These are phyloP conservation scores for Suillus plorans DNA, from an alignment of 768 basidiomycete species.

Conservation along the genomic window DNA sequence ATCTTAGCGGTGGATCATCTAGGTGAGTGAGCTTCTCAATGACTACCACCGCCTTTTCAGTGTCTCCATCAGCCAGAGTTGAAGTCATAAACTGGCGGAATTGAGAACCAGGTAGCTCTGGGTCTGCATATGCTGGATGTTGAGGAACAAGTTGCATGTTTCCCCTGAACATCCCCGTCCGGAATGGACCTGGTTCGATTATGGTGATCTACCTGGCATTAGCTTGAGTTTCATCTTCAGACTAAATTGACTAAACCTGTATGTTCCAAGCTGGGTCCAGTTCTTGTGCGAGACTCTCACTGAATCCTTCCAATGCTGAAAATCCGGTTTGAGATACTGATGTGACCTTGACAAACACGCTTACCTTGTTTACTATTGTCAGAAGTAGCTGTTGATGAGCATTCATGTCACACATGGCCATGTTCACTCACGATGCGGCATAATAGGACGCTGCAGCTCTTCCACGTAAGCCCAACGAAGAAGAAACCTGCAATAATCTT, in stretches of 20 bases:
- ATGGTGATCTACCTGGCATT: constrained; percentile 1
- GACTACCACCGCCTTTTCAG: constrained; percentile 20
- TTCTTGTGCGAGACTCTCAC: constrained; percentile 22
- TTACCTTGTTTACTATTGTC: constrained; percentile 9
- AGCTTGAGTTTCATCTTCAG: not conserved
- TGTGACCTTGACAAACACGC: not conserved
- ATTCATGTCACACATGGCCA: not conserved
- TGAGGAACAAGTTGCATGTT: not conserved
- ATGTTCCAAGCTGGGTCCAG: constrained; percentile 31
- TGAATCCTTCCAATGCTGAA: constrained; percentile 31
- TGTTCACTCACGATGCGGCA: constrained; percentile 22
- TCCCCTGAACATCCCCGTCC: not conserved
- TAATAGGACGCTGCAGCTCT: constrained; percentile 18
- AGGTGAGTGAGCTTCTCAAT: constrained; percentile 20
- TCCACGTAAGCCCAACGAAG: constrained; percentile 21
- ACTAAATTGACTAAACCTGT: constrained; percentile 16
- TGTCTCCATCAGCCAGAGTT: constrained; percentile 10
- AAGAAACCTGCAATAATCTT: constrained; percentile 35
- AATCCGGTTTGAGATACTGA: too few relatives aligned
- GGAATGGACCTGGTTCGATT: constrained; percentile 17
- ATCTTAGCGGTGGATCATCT: constrained; percentile 21
- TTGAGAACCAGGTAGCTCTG: constrained; percentile 9
- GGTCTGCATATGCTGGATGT: constrained; percentile 18
- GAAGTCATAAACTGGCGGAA: not conserved
- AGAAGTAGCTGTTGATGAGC: not conserved